A percentile compares a stretch with the other conserved stretches of the same genome.
Evolutionary conservation across 177 flowering plant genomes (phyloP).

Genomic region (Vitis hybrid): DNA sequence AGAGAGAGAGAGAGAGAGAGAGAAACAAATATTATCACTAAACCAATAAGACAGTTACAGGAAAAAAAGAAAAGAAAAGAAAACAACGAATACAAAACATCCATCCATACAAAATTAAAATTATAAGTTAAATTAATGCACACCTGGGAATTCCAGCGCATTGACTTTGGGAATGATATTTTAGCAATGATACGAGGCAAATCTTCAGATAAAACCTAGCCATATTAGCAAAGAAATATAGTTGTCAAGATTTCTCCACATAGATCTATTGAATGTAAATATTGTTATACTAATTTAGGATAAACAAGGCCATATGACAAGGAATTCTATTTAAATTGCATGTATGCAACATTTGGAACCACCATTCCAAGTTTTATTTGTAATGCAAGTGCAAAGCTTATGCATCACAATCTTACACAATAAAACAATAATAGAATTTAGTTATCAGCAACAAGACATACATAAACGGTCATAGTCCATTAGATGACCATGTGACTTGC

Average conservation of each 20-base stretch:
- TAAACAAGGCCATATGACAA: no score
- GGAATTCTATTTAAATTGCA: not conserved
- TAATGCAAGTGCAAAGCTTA: not conserved
- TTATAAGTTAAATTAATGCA: not conserved
- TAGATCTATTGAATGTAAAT: not conserved
- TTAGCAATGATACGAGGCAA: slow-evolving; percentile 64
- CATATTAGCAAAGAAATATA: not conserved
- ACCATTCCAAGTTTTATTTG: not conserved
- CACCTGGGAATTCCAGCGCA: slow-evolving; percentile 98
- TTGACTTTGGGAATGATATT: slow-evolving; percentile 87
- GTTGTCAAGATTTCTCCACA: not conserved
- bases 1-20: no score
- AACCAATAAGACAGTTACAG: not conserved
- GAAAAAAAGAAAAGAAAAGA: not conserved
- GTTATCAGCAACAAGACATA: not conserved
- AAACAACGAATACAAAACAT: not conserved
- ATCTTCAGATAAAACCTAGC: slow-evolving; percentile 81
- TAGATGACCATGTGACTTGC: not conserved
- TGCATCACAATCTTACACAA: not conserved
- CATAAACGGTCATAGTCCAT: not conserved
- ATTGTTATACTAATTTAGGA: not conserved
- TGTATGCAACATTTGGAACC: not conserved
- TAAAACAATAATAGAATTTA: not conserved
- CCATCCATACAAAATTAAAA: not conserved
- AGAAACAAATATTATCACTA: no score